Conservation (phyloP, 164 flowering plant genomes). For the Liquidambar formosana region DNA sequence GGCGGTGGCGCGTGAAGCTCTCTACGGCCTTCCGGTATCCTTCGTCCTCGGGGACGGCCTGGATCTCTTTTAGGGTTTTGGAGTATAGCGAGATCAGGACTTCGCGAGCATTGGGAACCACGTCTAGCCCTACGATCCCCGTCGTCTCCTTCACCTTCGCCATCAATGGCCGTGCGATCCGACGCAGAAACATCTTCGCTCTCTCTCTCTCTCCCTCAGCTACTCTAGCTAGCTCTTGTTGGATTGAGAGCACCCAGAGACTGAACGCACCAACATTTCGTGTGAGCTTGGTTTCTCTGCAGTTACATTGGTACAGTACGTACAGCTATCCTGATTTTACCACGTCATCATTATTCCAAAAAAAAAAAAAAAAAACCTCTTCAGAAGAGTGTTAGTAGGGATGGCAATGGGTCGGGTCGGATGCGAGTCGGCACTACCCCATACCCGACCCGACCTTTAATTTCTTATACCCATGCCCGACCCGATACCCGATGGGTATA, state of each 20-base stretch:
- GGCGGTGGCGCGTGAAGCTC: constrained; percentile 81
- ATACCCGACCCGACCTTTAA: no score
- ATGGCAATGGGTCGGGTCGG: no score
- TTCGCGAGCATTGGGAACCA: constrained; percentile 90
- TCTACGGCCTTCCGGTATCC: constrained; percentile 96
- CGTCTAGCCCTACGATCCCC: constrained; percentile 94
- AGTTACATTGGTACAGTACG: background rate
- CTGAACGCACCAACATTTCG: no score
- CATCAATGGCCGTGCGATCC: constrained; percentile 75
- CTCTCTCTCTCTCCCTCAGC: constrained; percentile 12
- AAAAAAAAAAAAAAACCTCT: no score
- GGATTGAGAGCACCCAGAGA: background rate
- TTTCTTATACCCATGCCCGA: no score
- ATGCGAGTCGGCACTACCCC: no score
- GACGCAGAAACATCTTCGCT: constrained; percentile 65
- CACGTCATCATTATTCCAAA: no score
- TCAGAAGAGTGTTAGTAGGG: no score
- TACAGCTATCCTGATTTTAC: background rate
- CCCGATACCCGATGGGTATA: no score
- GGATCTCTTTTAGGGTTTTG: constrained; percentile 84
- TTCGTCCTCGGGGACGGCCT: constrained; percentile 87
- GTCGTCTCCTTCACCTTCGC: constrained; percentile 95
- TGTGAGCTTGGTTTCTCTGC: background rate
- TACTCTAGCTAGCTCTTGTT: background rate
- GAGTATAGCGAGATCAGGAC: constrained; percentile 76